Evolutionary conservation across 345 rosid genomes (phyloP).

Genomic region (Citrus unshiu): DNA sequence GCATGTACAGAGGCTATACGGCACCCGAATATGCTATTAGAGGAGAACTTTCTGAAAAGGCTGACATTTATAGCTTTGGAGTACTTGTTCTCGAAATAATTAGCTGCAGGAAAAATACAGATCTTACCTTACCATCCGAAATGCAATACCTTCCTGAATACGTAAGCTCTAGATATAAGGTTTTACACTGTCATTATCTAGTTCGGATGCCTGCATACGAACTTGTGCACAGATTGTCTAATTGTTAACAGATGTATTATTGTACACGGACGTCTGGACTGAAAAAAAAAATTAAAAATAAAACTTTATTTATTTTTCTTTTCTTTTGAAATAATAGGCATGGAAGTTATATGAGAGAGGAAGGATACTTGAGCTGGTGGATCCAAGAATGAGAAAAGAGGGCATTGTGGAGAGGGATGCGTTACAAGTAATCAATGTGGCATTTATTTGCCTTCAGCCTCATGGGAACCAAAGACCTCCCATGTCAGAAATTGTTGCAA

Average conservation of each 20-base stretch:
- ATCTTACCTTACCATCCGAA: constrained; percentile 51
- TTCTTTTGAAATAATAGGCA: constrained; percentile 31
- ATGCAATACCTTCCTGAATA: constrained; percentile 75
- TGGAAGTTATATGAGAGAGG: constrained; percentile 55
- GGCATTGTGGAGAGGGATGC: constrained; percentile 39
- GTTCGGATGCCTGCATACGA: too few species aligned
- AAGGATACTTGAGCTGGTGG: constrained; percentile 36
- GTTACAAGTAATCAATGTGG: constrained; percentile 39
- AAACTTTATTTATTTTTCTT: not conserved
- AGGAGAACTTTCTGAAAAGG: constrained; percentile 68
- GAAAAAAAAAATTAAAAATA: too few species aligned
- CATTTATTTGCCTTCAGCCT: constrained; percentile 59
- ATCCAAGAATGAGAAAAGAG: constrained; percentile 37
- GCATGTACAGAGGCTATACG: constrained; percentile 45
- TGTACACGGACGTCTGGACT: not conserved
- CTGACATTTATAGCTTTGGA: constrained; percentile 71
- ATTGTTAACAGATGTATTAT: too few species aligned
- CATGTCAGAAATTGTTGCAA: constrained; percentile 60
- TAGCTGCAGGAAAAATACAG: constrained; percentile 59
- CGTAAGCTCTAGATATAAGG: constrained; percentile 24
- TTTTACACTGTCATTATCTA: too few species aligned
- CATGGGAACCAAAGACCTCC: constrained; percentile 47
- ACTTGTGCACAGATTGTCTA: too few species aligned
- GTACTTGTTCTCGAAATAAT: constrained; percentile 64
- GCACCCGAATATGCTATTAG: constrained; percentile 73